Evolutionary conservation across 176 grass and related monocot genomes (phyloP), one percentile per base, ranked within the genome.

Genomic region (Zea luxurians): DNA sequence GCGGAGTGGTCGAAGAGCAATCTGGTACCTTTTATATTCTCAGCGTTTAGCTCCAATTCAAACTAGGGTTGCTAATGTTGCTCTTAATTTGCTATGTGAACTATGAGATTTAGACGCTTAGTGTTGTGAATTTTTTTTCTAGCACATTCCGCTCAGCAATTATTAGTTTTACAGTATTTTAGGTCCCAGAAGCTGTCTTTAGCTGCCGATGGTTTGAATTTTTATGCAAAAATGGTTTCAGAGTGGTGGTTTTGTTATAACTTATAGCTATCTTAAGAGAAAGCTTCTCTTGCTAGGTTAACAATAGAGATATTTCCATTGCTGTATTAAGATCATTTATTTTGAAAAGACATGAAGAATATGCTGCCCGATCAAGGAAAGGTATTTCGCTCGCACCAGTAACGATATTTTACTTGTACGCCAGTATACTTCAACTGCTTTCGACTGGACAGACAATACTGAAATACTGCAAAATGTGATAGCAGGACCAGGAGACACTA

Each of bases 251-350:
- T 44, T 13, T 38, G 12, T 13, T 73, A 40, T 67, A 59, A 13
- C 52, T n/a, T 49, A 21, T 66, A 66, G 13, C 58, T 2, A 44
- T 15, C 47, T 70, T 82, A 66, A 18, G 18, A 78, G 21, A 37
- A 3, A 52, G 2, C 21, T 45, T 65, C 59, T 37, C 18, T 77
- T 36, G 18, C 27, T 76, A 90, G 88, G 79, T 90, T 83, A 78
- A 90, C 62, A 90, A 90, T 75, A 82, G 83, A 65, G 88, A 86
- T 50, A 60, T 86, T 66, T 90, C 88, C 1, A 58, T 90, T 71
- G 73, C 88, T 71, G 88, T 90, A 21, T 47, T 90, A 40, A 83
- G 79, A 68, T 79, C 79, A n/a, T 90, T 83, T 86, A 64, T 86
- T 77, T 74, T 16, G 16, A 86, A 64, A 74, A 81, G 69, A 43